phyloP scores from a whole-genome alignment of 345 rosid species.

The Boechera stricta region DNA sequence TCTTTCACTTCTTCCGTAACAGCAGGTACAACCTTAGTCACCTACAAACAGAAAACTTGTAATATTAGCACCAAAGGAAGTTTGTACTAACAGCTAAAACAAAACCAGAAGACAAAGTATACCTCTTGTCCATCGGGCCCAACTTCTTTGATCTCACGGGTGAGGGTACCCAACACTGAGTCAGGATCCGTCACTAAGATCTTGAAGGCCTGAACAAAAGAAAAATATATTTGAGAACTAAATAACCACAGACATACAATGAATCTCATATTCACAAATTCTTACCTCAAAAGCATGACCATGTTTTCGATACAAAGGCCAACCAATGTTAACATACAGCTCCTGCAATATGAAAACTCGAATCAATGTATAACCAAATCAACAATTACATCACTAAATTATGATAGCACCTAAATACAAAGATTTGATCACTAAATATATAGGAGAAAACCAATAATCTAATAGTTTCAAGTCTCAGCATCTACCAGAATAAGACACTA shows the following conservation, averaged over 20 bases:
- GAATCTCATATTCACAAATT: background rate
- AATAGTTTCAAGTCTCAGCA: background rate
- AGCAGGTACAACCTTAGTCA: constrained; percentile 80
- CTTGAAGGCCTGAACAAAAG: constrained; percentile 80
- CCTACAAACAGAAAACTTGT: constrained; percentile 50
- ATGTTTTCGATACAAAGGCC: constrained; percentile 94
- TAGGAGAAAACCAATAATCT: background rate
- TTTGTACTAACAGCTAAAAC: background rate
- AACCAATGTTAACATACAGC: constrained; percentile 76
- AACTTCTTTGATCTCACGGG: constrained; percentile 82
- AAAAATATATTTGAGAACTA: background rate
- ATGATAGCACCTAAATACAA: background rate
- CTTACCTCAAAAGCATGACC: constrained; percentile 98
- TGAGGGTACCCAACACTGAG: constrained; percentile 74
- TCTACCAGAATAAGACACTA: background rate
- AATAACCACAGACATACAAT: background rate
- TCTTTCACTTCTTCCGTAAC: constrained; percentile 90
- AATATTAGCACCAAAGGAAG: constrained; percentile 16
- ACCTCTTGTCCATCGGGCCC: constrained; percentile 97
- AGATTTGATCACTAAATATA: constrained; percentile 2
- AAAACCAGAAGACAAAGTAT: constrained; percentile 26
- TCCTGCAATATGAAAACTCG: constrained; percentile 57
- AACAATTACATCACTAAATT: background rate
- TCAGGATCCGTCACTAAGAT: constrained; percentile 90
- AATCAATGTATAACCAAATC: constrained; percentile 6